Conservation (phyloP, 305 asterid species). For the Euphrasia arctica region DNA sequence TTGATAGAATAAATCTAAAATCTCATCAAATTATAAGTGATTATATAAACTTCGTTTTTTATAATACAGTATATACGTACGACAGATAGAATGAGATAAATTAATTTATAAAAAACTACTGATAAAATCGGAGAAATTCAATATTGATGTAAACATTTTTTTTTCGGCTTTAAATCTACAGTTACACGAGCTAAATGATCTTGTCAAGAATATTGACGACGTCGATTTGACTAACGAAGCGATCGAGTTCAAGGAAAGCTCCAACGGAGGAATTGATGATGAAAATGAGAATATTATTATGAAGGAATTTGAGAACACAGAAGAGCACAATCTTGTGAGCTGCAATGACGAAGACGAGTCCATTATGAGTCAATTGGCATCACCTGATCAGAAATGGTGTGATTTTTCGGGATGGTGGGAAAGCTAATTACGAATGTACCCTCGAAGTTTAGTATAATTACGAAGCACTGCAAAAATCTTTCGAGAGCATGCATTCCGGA, state of each 20-base stretch:
- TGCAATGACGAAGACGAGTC: conserved; percentile 36
- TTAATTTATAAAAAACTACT: too few relatives aligned
- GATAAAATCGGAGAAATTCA: too few relatives aligned
- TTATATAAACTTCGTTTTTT: too few relatives aligned
- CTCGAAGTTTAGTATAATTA: background rate
- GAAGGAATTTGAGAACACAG: conserved; percentile 20
- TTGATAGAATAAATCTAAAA: too few relatives aligned
- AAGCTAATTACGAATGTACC: conserved; percentile 2
- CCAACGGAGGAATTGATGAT: conserved; percentile 25
- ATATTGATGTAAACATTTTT: too few relatives aligned
- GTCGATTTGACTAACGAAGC: conserved; percentile 1
- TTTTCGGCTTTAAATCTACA: conserved; percentile 3
- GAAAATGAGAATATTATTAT: conserved; percentile 6
- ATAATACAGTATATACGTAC: too few relatives aligned
- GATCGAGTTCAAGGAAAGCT: conserved; percentile 25
- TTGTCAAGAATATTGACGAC: conserved; percentile 26
- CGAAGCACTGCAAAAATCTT: background rate
- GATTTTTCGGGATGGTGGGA: conserved; percentile 68
- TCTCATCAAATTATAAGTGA: too few relatives aligned
- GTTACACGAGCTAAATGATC: conserved; percentile 38
- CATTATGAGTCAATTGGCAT: conserved; percentile 31
- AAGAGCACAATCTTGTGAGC: conserved; percentile 33
- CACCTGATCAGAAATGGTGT: conserved; percentile 44
- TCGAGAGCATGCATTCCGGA: background rate
- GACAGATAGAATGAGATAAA: too few relatives aligned